Percentiles rank a stretch among this genome's conserved stretches.
Evolutionary conservation across 2,329 filamentous ascomycete genomes (phyloP).

Genomic region (Pestalotiopsis sp.): DNA sequence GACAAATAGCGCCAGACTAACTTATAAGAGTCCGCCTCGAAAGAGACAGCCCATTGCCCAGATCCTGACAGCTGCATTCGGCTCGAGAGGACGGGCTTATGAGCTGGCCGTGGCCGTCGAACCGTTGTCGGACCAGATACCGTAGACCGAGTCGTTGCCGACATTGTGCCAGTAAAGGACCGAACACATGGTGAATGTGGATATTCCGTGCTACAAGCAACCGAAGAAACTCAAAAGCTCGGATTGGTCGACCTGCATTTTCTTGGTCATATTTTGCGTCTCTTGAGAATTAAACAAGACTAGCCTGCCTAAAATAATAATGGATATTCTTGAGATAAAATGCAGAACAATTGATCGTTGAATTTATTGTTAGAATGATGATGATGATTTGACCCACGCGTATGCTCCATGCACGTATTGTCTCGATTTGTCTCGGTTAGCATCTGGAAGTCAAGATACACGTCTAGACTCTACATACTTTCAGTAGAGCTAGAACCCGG

Average conservation of each 20-base stretch:
- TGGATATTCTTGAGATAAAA: neutral
- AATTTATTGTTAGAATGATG: neutral
- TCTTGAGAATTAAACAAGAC: neutral
- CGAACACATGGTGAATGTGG: neutral
- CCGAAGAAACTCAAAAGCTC: neutral
- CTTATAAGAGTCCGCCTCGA: neutral
- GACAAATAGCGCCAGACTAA: neutral
- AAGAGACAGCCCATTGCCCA: neutral
- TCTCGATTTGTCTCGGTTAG: neutral
- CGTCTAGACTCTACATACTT: neutral
- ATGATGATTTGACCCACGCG: neutral
- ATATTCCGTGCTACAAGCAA: neutral
- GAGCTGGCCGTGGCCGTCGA: neutral
- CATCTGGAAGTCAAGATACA: too few relatives aligned
- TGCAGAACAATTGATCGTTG: neutral
- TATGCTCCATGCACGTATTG: neutral
- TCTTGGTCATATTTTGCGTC: neutral
- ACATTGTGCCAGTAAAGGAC: conserved; percentile 14
- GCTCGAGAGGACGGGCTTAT: neutral
- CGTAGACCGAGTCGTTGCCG: conserved; percentile 10
- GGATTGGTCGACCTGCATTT: neutral
- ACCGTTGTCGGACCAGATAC: neutral
- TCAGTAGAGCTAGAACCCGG: neutral
- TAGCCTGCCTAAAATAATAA: neutral
- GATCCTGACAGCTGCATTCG: conserved; percentile 2